phyloP scores from a whole-genome alignment of 768 basidiomycete genomes.

The Naganishia kalamii region DNA sequence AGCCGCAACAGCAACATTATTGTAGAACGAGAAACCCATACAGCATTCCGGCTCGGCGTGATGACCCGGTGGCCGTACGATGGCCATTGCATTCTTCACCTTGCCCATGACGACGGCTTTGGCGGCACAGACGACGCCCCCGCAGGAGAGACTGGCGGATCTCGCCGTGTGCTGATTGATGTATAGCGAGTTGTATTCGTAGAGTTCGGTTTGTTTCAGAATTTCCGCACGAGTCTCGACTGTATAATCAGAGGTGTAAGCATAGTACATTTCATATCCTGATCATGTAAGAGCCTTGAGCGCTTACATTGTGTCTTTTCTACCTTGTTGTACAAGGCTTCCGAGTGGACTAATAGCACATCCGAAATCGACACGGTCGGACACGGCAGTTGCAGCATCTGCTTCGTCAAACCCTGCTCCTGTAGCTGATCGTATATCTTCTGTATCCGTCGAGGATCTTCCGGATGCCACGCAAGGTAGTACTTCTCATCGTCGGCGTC shows the following conservation, averaged over 20 bases:
- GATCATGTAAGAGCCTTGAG: constrained; percentile 14
- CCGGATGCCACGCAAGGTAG: constrained; percentile 62
- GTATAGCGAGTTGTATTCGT: constrained; percentile 87
- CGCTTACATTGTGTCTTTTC: constrained; percentile 70
- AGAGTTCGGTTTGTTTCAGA: constrained; percentile 68
- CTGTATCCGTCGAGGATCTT: constrained; percentile 68
- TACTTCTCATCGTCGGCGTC: constrained; percentile 20
- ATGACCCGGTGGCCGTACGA: constrained; percentile 94
- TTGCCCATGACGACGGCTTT: constrained; percentile 74
- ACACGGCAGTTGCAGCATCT: constrained; percentile 72
- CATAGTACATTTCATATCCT: not conserved
- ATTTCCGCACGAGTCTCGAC: constrained; percentile 66
- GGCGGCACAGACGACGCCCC: constrained; percentile 86
- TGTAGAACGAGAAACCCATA: constrained; percentile 99
- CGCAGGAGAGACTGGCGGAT: constrained; percentile 81
- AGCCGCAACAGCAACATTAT: constrained; percentile 91
- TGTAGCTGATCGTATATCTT: constrained; percentile 64
- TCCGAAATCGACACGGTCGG: constrained; percentile 69
- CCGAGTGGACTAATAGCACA: constrained; percentile 79
- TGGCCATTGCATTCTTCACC: constrained; percentile 81
- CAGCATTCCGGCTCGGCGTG: constrained; percentile 97
- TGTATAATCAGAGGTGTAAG: constrained; percentile 1
- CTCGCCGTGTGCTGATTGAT: constrained; percentile 77
- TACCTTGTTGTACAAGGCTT: constrained; percentile 87
- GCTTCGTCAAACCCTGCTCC: constrained; percentile 56